Percentiles rank a stretch among this genome's conserved stretches.
phyloP scores from a whole-genome alignment of 345 rosid genomes.

The Tarenaya hassleriana region DNA sequence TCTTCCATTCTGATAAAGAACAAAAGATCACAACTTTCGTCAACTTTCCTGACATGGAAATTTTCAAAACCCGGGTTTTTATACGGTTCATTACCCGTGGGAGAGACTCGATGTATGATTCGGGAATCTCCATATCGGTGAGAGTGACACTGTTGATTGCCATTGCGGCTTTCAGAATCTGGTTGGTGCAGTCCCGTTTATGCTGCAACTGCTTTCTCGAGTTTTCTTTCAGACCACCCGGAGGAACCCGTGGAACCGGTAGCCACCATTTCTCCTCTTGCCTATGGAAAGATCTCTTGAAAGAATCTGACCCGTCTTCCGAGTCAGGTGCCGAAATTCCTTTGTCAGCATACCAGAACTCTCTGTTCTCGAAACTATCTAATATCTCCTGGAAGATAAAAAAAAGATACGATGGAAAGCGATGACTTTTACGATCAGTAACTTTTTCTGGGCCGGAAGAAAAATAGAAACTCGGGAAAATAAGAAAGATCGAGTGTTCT shows the following conservation, averaged over 20 bases:
- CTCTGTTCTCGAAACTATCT: too few relatives aligned
- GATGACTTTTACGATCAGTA: too few relatives aligned
- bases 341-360: too few relatives aligned
- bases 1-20: conserved; percentile 75
- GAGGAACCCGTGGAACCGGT: conserved; percentile 83
- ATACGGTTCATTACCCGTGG: conserved; percentile 55
- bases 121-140: conserved; percentile 87
- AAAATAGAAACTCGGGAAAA: too few relatives aligned
- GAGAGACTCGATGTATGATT: conserved; percentile 72
- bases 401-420: too few relatives aligned
- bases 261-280: conserved; percentile 99
- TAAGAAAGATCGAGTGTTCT: too few relatives aligned
- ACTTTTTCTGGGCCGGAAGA: too few relatives aligned
- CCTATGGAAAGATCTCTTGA: conserved; percentile 66
- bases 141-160: conserved; percentile 81
- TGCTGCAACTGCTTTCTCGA: conserved; percentile 83
- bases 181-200: conserved; percentile 90
- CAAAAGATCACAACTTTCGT: background rate
- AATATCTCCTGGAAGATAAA: too few relatives aligned
- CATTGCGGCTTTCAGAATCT: conserved; percentile 96
- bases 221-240: conserved; percentile 66
- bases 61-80: background rate
- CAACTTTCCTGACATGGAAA: background rate
- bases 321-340: too few relatives aligned
- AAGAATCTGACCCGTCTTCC: conserved; percentile 71